Conservation (phyloP, 2,329 filamentous ascomycete species). For the Eutypa lata region DNA sequence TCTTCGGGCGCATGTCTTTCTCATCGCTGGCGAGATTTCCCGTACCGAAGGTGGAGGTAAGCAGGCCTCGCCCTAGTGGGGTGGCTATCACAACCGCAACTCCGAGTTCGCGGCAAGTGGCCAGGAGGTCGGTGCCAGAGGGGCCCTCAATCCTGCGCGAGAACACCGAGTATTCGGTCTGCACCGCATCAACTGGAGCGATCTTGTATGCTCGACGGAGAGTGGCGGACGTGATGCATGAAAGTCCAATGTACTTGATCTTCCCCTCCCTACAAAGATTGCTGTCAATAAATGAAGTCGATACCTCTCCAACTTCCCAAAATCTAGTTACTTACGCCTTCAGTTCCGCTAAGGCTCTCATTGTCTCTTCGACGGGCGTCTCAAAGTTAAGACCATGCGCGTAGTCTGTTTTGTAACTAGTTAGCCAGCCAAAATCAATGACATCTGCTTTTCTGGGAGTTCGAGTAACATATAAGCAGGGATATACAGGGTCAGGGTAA, state of each 20-base stretch:
- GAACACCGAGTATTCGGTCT: constrained; percentile 52
- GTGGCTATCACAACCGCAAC: constrained; percentile 39
- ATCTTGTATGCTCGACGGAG: constrained; percentile 47
- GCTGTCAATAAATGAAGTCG: neutral
- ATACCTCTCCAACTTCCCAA: too few species aligned
- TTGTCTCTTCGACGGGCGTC: constrained; percentile 45
- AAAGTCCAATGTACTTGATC: constrained; percentile 50
- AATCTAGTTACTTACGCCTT: constrained; percentile 25
- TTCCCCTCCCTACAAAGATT: constrained; percentile 41
- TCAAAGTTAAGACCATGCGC: constrained; percentile 39
- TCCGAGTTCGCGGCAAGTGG: constrained; percentile 44
- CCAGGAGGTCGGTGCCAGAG: constrained; percentile 33
- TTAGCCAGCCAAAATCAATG: neutral
- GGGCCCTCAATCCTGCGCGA: constrained; percentile 45
- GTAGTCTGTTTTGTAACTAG: constrained; percentile 27
- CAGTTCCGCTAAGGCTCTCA: constrained; percentile 40
- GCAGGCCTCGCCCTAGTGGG: constrained; percentile 39
- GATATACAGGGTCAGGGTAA: neutral
- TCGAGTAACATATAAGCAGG: too few species aligned
- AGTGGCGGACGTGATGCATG: constrained; percentile 44
- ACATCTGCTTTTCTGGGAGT: too few species aligned
- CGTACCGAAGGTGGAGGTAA: constrained; percentile 38
- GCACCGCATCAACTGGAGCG: constrained; percentile 47
- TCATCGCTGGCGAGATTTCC: constrained; percentile 31
- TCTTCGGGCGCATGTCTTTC: constrained; percentile 28